These are phyloP conservation scores for Pittosporum tobira DNA, from an alignment of 129 eudicot species.

Conservation along the genomic window DNA sequence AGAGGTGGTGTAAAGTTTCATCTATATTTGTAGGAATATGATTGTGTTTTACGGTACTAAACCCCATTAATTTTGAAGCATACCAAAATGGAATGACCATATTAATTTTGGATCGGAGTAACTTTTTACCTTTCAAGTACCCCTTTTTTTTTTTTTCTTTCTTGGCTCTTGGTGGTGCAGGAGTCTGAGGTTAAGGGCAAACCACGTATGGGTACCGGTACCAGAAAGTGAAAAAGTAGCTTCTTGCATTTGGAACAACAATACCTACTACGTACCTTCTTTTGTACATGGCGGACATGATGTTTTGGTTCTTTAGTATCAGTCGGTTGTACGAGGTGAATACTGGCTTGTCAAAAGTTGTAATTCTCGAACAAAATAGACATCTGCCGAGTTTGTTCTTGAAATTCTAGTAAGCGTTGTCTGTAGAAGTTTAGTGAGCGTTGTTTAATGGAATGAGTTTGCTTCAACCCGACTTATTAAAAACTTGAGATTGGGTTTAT, in stretches of 20 bases:
- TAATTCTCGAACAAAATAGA: neutral
- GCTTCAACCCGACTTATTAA: too few species aligned
- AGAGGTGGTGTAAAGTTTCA: too few species aligned
- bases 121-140: neutral
- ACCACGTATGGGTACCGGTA: constrained; percentile 48
- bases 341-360: neutral
- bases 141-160: neutral
- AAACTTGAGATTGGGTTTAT: too few species aligned
- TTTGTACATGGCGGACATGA: constrained; percentile 15
- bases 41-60: too few species aligned
- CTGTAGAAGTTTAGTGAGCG: too few species aligned
- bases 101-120: too few species aligned
- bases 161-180: constrained; percentile 25
- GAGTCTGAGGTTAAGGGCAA: constrained; percentile 79
- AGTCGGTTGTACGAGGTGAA: neutral
- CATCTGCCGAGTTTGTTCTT: neutral
- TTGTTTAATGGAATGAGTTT: too few species aligned
- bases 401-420: too few species aligned
- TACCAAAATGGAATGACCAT: too few species aligned
- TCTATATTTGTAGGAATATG: too few species aligned
- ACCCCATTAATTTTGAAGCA: too few species aligned
- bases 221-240: constrained; percentile 54
- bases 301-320: neutral
- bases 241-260: neutral
- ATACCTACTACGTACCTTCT: neutral